Evolutionary conservation across 495 filamentous ascomycete species (phyloP).

Genomic region (Cercophora sp.): DNA sequence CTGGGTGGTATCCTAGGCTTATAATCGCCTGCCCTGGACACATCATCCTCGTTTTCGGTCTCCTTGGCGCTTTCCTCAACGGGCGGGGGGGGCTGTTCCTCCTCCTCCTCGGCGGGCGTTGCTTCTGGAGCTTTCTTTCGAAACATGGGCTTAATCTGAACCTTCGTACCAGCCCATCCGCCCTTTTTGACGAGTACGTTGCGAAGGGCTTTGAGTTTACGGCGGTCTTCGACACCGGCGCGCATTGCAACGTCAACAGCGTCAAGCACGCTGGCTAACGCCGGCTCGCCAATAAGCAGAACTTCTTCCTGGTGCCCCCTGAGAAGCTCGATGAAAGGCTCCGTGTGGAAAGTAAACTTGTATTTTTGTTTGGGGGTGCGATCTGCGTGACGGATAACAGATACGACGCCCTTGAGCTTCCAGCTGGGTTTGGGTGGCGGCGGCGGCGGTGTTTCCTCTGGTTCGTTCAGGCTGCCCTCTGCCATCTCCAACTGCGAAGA

Average conservation of each 20-base stretch:
- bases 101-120: conserved; percentile 46
- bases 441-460: conserved; percentile 53
- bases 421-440: conserved; percentile 92
- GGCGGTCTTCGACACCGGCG: conserved; percentile 74
- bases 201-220: conserved; percentile 77
- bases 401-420: conserved; percentile 98
- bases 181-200: conserved; percentile 89
- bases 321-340: conserved; percentile 89
- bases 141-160: conserved; percentile 99
- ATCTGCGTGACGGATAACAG: conserved; percentile 92
- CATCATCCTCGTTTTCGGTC: conserved; percentile 12
- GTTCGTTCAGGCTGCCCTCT: conserved; percentile 14
- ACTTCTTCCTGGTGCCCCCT: conserved; percentile 96
- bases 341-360: conserved; percentile 97
- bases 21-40: conserved; percentile 6
- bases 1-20: conserved; percentile 41
- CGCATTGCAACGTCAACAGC: conserved; percentile 77
- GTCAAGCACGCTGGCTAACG: conserved; percentile 80
- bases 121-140: conserved; percentile 63
- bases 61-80: conserved; percentile 1
- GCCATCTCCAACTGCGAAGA: conserved; percentile 23
- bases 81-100: conserved; percentile 32
- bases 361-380: conserved; percentile 98
- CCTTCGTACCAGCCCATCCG: conserved; percentile 90
- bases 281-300: conserved; percentile 84